A percentile compares a stretch with the other conserved stretches of the same genome.
These are phyloP conservation scores for Kuraishia ogatae DNA, from an alignment of 805 yeast genomes.

Conservation along the genomic window DNA sequence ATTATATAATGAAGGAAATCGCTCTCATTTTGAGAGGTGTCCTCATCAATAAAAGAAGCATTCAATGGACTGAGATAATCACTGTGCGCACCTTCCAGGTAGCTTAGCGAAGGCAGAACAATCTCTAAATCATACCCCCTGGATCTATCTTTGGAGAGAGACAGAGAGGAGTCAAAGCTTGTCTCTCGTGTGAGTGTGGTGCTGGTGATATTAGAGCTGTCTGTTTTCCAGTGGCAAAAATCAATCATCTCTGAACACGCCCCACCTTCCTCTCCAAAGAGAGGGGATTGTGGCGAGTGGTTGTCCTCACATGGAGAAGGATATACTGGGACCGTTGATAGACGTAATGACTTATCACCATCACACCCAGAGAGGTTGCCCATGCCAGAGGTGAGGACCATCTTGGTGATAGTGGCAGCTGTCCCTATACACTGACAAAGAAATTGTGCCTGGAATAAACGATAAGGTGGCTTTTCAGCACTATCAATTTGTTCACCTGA, in stretches of 20 bases:
- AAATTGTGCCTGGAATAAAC: too few relatives aligned
- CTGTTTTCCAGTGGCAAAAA: not conserved
- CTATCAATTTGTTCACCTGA: too few relatives aligned
- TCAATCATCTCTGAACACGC: not conserved
- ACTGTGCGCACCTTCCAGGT: not conserved
- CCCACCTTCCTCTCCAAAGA: not conserved
- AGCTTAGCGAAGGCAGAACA: not conserved
- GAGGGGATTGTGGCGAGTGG: not conserved
- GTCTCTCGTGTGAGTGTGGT: slow-evolving; percentile 4
- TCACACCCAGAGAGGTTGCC: too few relatives aligned
- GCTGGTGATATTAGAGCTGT: not conserved
- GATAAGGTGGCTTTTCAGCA: too few relatives aligned
- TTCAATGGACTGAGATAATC: not conserved
- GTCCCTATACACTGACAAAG: too few relatives aligned
- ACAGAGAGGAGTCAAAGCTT: not conserved
- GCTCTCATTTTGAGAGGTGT: not conserved
- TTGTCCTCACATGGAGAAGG: not conserved
- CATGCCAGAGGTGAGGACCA: too few relatives aligned
- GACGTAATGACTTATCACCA: too few relatives aligned
- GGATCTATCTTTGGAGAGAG: not conserved
- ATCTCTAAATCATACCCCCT: not conserved
- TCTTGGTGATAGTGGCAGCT: too few relatives aligned
- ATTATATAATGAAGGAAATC: not conserved
- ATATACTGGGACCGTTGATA: not conserved
- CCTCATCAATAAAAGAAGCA: slow-evolving; percentile 9